Base-by-base conservation (phyloP, 805 yeast species). In the Candida chauliodis region DNA sequence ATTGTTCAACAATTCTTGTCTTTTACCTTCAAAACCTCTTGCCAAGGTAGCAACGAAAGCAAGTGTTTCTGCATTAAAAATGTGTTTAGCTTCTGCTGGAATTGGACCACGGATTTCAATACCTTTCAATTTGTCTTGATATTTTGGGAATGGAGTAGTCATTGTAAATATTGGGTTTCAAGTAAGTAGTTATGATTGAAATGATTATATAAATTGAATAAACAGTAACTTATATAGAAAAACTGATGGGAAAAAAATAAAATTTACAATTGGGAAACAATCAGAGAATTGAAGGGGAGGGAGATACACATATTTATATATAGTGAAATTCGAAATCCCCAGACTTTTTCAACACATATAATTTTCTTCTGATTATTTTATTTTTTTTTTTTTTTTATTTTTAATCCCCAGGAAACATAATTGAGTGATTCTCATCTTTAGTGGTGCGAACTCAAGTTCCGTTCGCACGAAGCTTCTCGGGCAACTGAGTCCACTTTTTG, bases 1-100 rank as follows among this genome's bases (percentile, higher is more conserved):
- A 63, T 79, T 78, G 34, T 69, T 72, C 47, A 84, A 66, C 45
- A 84, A 66, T 43, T 71, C 63, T 49, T 72, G 66, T 61, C 93
- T 76, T 35, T 71, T 76, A 25, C 55, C 64, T 57, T 84, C 79
- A 71, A 84, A 84, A 37, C 82, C 70, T 56, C 88, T 77, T 61
- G 84, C 93, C 45, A 84, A 69, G 23, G 84, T 66, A 18, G 84
- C 87, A 42, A 84, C 75, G 48, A 84, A 79, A 37, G 78, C 81
- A 41, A 84, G 64, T 4, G 90, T 84, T 49, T 68, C 86, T 13
- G 71, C 59, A 41, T 78, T 74, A 51, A 78, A 69, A 48, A 81
- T 75, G 58, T 77, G 78, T 53, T 69, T 66, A 43, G 79, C 64
- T 51, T 59, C 46, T 49, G 62, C 54, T 52, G 76, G 62, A 40